These are phyloP conservation scores for Xylaria sp. DNA, from an alignment of 2,329 filamentous ascomycete genomes.

Conservation along the genomic window DNA sequence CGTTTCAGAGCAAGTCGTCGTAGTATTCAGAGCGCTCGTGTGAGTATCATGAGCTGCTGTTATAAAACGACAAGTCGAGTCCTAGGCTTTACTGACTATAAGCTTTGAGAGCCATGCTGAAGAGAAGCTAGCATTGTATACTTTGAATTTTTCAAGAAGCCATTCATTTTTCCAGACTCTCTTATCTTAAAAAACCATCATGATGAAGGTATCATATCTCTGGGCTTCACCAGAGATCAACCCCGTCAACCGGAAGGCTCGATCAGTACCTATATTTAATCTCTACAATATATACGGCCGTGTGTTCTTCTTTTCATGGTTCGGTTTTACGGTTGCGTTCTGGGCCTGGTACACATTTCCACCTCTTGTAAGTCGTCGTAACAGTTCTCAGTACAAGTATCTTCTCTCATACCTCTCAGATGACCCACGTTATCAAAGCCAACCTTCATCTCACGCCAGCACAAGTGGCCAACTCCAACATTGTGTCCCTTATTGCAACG, in stretches of 20 bases:
- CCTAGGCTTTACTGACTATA: neutral
- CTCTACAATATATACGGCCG: constrained; percentile 81
- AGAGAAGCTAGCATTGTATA: neutral
- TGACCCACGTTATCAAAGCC: constrained; percentile 80
- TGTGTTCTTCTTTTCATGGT: constrained; percentile 83
- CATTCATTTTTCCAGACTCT: neutral
- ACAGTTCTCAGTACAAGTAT: constrained; percentile 9
- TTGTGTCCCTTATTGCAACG: constrained; percentile 80
- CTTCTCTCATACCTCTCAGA: constrained; percentile 51
- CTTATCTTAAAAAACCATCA: neutral
- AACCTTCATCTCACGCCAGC: constrained; percentile 76
- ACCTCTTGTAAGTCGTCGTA: constrained; percentile 70
- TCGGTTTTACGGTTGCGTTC: constrained; percentile 71
- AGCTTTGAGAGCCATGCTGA: constrained; percentile 1
- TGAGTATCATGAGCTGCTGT: constrained; percentile 11
- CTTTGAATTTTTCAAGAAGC: neutral
- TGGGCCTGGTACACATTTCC: constrained; percentile 95
- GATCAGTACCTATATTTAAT: constrained; percentile 81
- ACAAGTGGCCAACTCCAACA: constrained; percentile 89
- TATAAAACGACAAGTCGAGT: constrained; percentile 22
- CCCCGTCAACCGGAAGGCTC: constrained; percentile 84
- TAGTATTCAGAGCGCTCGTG: constrained; percentile 6
- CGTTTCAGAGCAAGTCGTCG: constrained; percentile 2
- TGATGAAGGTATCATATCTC: constrained; percentile 52
- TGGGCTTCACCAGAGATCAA: constrained; percentile 77